Evolutionary conservation across 2,329 filamentous ascomycete species (phyloP).

Genomic region (Furcasterigmium furcatum): DNA sequence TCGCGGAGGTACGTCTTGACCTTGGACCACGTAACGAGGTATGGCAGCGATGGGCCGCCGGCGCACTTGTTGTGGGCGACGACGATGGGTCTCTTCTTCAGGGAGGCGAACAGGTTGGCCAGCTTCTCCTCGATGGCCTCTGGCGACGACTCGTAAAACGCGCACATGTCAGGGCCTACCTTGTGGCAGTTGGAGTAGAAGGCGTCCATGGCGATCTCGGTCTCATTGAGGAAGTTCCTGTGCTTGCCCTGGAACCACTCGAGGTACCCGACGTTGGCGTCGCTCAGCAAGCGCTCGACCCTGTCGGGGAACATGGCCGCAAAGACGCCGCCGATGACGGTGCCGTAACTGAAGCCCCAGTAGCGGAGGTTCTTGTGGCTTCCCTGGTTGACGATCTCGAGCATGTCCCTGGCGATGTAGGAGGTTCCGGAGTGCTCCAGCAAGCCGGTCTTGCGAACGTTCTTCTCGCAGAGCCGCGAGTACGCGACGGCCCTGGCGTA

Average conservation of each 20-base stretch:
- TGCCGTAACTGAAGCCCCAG: constrained; percentile 36
- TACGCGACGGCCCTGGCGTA: constrained; percentile 38
- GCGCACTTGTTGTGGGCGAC: constrained; percentile 21
- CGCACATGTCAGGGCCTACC: constrained; percentile 45
- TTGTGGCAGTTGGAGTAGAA: constrained; percentile 53
- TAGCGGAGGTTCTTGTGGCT: constrained; percentile 36
- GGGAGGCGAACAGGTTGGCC: constrained; percentile 30
- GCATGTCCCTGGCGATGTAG: constrained; percentile 43
- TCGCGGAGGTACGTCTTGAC: constrained; percentile 38
- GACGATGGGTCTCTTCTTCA: constrained; percentile 41
- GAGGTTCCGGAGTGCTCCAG: constrained; percentile 39
- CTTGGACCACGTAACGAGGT: constrained; percentile 46
- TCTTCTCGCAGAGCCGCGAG: constrained; percentile 37
- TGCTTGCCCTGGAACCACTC: constrained; percentile 46
- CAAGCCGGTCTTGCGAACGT: constrained; percentile 31
- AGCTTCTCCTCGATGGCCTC: constrained; percentile 33
- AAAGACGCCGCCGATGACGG: constrained; percentile 29
- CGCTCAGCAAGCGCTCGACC: constrained; percentile 34
- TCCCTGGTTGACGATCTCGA: constrained; percentile 39
- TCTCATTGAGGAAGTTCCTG: constrained; percentile 47
- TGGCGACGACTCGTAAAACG: constrained; percentile 33
- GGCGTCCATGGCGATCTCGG: constrained; percentile 47
- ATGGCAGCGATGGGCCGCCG: constrained; percentile 35
- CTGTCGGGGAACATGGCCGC: constrained; percentile 35
- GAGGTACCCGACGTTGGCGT: constrained; percentile 51